Base-by-base conservation (phyloP, 257 asterid species). In the Parsonsia alboflavescens region DNA sequence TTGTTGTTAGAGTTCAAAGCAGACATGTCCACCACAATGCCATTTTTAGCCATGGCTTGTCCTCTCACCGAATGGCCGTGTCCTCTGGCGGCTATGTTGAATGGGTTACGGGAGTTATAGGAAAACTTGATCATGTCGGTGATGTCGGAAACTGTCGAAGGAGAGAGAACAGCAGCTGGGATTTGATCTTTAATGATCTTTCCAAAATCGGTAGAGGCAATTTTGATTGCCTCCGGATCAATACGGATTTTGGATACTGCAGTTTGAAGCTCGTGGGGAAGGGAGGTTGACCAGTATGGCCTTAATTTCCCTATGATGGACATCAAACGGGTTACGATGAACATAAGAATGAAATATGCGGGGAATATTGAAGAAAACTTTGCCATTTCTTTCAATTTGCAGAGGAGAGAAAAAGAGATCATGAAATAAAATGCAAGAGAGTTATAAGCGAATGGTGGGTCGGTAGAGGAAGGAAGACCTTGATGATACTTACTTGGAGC, bases 1-100 rank as follows among this genome's bases (percentile, higher is more conserved):
- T 21, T 79, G 6, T 49, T 44, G 0, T 10, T 39, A 12, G 44
- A 50, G 52, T 76, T 71, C 21, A 88, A 68, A n/a, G 86, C 64
- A 1, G 44, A 28, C 96, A 92, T 92, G 30, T 92, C 86, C 76
- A 90, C 84, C 75, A 92, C 92, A 41, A 87, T 93, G 5, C 98
- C 98, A 68, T 75, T 73, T 0, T 50, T 75, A 9, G 89, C 89
- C 88, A 80, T 86, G 77, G 96, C 91, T 73, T 92, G 97, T 15
- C 97, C 97, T 5, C 89, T 72, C 4, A 83, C 85, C 1, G 95
- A 92, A 73, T 92, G 97, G 58, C 97, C 97, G 30, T 76, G 86
- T 16, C 98, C 98, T 68, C 89, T 81, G 7, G 92, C 94, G 0
- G 96, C 89, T 10, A 90, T 41, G 7, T 66, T 19, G 12, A 93